These are phyloP conservation scores for Psilocybe sp. DNA, from an alignment of 768 basidiomycete species.

Conservation along the genomic window DNA sequence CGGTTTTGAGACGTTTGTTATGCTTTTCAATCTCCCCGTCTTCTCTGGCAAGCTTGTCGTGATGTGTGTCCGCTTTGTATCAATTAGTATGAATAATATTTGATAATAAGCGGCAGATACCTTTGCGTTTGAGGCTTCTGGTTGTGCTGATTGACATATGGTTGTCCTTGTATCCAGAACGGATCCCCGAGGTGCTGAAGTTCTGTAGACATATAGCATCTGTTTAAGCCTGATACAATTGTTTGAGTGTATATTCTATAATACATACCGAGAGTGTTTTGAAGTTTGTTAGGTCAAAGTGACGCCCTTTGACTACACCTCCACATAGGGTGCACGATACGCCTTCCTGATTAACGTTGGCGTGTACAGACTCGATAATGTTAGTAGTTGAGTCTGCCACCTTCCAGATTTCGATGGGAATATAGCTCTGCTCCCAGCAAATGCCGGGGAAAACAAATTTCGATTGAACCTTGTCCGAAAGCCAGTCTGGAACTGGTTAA, in stretches of 20 bases:
- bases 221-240: neutral
- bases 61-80: neutral
- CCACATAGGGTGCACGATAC: conserved; percentile 8
- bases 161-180: neutral
- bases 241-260: neutral
- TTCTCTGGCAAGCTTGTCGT: neutral
- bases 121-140: neutral
- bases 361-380: conserved; percentile 22
- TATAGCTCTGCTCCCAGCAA: conserved; percentile 28
- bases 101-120: neutral
- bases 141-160: conserved; percentile 2
- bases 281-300: conserved; percentile 6
- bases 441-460: conserved; percentile 23
- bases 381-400: conserved; percentile 21
- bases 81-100: neutral
- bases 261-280: neutral
- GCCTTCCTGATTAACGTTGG: conserved; percentile 25
- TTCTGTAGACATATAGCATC: neutral
- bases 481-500: conserved; percentile 18
- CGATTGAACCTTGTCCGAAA: conserved; percentile 19
- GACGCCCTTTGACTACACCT: conserved; percentile 3
- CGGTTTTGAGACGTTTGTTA: neutral
- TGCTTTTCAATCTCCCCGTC: neutral
- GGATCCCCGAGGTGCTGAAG: neutral
- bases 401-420: conserved; percentile 22